Base-by-base conservation (phyloP, 1,139 yeast genomes). In the Lodderomyces oxycetoniae region DNA sequence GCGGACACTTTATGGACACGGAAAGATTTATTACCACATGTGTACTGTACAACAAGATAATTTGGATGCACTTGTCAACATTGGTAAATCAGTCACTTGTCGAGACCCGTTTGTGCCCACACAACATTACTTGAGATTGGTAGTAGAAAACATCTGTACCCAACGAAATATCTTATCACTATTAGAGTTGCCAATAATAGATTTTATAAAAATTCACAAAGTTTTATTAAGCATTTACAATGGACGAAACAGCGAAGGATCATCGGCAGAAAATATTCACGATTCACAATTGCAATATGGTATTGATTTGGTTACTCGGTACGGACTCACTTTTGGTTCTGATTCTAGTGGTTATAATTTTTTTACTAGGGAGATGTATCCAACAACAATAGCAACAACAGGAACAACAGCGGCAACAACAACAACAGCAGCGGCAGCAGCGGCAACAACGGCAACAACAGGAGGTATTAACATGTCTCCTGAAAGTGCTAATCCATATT, bases 61-160 rank as follows among this genome's bases (percentile, higher is more conserved):
- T 45, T 59, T 83, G 44, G 89, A 82, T 55, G 89, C 91, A 1
- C 70, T 83, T 43, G 87, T 80, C 35, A 80, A 82, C 45, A 73
- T 83, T 25, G 89, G 91, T 9, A 83, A 82, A 53, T 74, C 85
- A 28, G 89, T 83, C 7, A 73, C 78, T 37, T 82, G 89, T 49
- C 74, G 83, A 41, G 91, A 83, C 52, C 87, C 89, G 5, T 83
- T 83, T 57, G 87, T 81, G 4, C 93, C 93, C 20, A 81, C 91
- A 3, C 79, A 75, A 38, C 88, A 81, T 48, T 83, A 83, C 50
- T 67, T 83, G 53, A 68, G 82, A 46, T 66, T 82, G 57, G 88
- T 83, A 22, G 84, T 83, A 37, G 91, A 82, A 47, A 82, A 82
- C 49, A 83, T 82, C 43, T 81, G 80, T 47, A 74, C 83, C 31